Conservation (phyloP, 495 filamentous ascomycete genomes). For the Oidiodendron maius region DNA sequence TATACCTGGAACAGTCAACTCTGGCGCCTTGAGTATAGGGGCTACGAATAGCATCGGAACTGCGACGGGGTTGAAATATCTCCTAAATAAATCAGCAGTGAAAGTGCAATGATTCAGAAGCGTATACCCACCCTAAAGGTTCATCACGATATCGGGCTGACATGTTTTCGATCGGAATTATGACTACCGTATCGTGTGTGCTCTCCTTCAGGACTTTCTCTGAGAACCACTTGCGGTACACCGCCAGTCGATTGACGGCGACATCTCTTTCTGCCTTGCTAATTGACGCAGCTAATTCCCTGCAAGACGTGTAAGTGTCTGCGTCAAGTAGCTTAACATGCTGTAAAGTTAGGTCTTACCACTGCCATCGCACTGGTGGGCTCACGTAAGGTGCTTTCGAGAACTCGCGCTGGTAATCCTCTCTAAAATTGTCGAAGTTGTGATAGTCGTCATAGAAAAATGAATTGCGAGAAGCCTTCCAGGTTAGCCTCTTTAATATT, state of each 20-base stretch:
- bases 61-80: background rate
- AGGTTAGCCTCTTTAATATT: background rate
- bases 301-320: background rate
- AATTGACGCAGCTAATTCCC: background rate
- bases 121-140: too few relatives aligned
- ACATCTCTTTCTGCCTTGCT: background rate
- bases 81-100: too few relatives aligned
- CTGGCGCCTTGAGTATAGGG: slow-evolving; percentile 1
- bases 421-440: slow-evolving; percentile 20
- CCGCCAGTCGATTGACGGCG: background rate
- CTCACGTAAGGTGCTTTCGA: slow-evolving; percentile 15
- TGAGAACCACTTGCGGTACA: background rate
- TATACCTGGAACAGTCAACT: background rate
- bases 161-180: background rate
- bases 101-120: too few relatives aligned
- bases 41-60: background rate
- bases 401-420: slow-evolving; percentile 14
- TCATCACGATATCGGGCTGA: background rate
- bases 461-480: background rate
- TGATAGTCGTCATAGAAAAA: slow-evolving; percentile 26
- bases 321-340: background rate
- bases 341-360: slow-evolving; percentile 14
- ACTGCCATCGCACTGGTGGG: slow-evolving; percentile 16
- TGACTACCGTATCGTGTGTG: background rate
- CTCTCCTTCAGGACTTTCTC: background rate